A percentile compares a stretch with the other conserved stretches of the same genome.
Conservation (phyloP, 2,329 filamentous ascomycete genomes). For the Periglandula ipomoeae region DNA sequence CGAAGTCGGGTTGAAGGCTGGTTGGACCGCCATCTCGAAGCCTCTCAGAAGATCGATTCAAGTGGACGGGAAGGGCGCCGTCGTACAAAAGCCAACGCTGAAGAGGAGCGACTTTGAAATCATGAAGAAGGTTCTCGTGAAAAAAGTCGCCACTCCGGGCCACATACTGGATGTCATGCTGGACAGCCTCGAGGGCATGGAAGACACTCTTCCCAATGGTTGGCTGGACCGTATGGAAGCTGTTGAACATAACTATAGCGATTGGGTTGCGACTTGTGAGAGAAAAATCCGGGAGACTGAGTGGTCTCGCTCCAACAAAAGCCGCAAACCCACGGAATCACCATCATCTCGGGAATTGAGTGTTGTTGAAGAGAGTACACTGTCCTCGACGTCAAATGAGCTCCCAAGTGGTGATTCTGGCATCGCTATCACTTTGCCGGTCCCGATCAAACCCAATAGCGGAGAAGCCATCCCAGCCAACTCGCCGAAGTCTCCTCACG, state of each 20-base stretch:
- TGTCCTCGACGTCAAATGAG: neutral
- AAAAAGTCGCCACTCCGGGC: slow-evolving; percentile 61
- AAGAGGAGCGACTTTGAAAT: slow-evolving; percentile 40
- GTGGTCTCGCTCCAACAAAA: slow-evolving; percentile 19
- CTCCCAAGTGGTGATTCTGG: neutral
- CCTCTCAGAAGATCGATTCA: slow-evolving; percentile 13
- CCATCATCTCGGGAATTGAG: neutral
- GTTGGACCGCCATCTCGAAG: slow-evolving; percentile 52
- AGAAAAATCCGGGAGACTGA: slow-evolving; percentile 62
- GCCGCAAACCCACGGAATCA: slow-evolving; percentile 1
- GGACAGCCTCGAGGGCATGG: slow-evolving; percentile 72
- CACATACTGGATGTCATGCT: slow-evolving; percentile 74
- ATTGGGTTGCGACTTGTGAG: slow-evolving; percentile 75
- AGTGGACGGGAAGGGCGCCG: slow-evolving; percentile 10
- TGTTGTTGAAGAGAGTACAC: neutral
- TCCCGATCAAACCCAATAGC: neutral
- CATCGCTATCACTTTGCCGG: neutral
- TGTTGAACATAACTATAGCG: slow-evolving; percentile 66
- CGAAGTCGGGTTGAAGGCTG: slow-evolving; percentile 54
- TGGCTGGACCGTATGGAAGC: slow-evolving; percentile 85
- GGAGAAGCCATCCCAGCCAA: neutral
- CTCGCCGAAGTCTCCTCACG: neutral
- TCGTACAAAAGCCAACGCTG: slow-evolving; percentile 18
- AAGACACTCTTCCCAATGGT: slow-evolving; percentile 72
- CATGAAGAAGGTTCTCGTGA: slow-evolving; percentile 56